These are phyloP conservation scores for Debaryomyces nepalensis DNA, from an alignment of 1,139 yeast genomes.

Conservation along the genomic window DNA sequence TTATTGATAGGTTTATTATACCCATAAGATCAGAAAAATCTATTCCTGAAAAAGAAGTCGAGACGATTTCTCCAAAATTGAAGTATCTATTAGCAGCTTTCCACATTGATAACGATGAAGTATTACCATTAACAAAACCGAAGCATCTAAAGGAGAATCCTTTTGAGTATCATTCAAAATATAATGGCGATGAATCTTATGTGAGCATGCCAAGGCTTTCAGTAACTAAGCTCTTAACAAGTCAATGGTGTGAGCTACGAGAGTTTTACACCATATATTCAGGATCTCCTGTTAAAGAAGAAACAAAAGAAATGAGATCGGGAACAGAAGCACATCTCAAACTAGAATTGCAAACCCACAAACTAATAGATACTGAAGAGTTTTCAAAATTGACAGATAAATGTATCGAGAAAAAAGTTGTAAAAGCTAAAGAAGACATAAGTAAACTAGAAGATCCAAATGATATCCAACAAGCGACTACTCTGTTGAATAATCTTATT, in stretches of 20 bases:
- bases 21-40: not conserved
- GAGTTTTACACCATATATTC: constrained; percentile 50
- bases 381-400: constrained; percentile 14
- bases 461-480: constrained; percentile 4
- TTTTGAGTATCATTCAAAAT: constrained; percentile 29
- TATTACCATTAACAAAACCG: constrained; percentile 23
- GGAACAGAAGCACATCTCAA: constrained; percentile 48
- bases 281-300: constrained; percentile 30
- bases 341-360: constrained; percentile 48
- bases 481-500: constrained; percentile 1
- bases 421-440: not conserved
- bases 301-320: constrained; percentile 35
- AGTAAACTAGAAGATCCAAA: constrained; percentile 12
- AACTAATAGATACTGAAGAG: constrained; percentile 23
- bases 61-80: not conserved
- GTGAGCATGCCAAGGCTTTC: constrained; percentile 40
- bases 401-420: constrained; percentile 12
- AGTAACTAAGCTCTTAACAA: constrained; percentile 52
- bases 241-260: constrained; percentile 58
- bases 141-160: constrained; percentile 24
- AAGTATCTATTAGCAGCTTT: constrained; percentile 12
- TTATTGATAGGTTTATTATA: constrained; percentile 3
- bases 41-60: not conserved
- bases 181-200: constrained; percentile 33
- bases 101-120: constrained; percentile 15